Base-by-base conservation (phyloP, 202 grass and related monocot genomes). In the Schoenoplectus triqueter region DNA sequence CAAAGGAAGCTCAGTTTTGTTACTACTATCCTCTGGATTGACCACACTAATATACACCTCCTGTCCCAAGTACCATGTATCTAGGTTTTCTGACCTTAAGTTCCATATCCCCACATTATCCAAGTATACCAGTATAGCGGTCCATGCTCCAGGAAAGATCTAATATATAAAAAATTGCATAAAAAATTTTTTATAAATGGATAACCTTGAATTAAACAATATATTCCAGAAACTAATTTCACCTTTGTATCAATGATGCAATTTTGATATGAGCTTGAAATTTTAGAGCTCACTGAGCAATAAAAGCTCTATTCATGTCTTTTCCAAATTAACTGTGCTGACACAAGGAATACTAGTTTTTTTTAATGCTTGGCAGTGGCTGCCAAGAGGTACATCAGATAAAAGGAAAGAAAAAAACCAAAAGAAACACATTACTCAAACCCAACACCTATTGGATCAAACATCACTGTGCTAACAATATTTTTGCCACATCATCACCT, bases 41-140 rank as follows among this genome's bases (percentile, higher is more conserved):
- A 92, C 82, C 56, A 98, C 92, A 78, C 86, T 98, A 73, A 98
- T 92, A 57, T 95, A 95, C 79, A 92, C 67, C 86, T 95, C 95
- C 80, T 95, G 95, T 50, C 95, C 95, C 87, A 93, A 40, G 84
- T 93, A 98, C 95, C 95, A 98, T n/a, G 47, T 84, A 68, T 98
- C 89, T 50, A 98, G 91, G 73, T 98, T 98, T 86, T 95, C 87
- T 17, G 88, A 87, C 7, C 88, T 88, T 80, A 98, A 39, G 71
- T 98, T 98, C 95, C 95, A 95, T 87, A 98, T 93, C 7, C 95
- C 95, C 19, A 89, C 91, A 51, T 98, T 98, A 80, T 98, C 95
- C 86, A 98, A 78, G 86, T 95, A 98, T 9, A 98, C 92, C 42
- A 98, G 88, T 69, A 95, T 87, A 64, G 95, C 89, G 1, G 91